phyloP scores from a whole-genome alignment of 495 filamentous ascomycete species.

The Astrocystis sublimbata region DNA sequence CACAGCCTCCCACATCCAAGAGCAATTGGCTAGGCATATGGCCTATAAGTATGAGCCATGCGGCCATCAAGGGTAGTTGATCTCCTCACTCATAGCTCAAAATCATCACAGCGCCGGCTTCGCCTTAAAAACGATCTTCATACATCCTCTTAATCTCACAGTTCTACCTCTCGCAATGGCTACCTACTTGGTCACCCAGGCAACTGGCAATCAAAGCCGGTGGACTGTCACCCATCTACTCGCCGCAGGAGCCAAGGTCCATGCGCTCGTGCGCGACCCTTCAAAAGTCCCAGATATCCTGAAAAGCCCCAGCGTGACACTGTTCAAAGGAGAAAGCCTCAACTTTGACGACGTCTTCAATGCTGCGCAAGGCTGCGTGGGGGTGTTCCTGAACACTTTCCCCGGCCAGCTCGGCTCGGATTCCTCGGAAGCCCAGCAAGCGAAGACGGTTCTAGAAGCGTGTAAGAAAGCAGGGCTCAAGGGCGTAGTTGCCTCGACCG shows the following conservation, averaged over 20 bases:
- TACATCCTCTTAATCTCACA: not conserved
- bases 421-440: constrained; percentile 38
- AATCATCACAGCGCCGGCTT: not conserved
- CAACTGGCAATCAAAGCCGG: constrained; percentile 51
- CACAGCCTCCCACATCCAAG: not conserved
- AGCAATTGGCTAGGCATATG: not conserved
- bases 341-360: constrained; percentile 39
- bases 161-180: constrained; percentile 30
- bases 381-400: constrained; percentile 42
- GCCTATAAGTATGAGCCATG: constrained; percentile 8
- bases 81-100: not conserved
- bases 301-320: constrained; percentile 35
- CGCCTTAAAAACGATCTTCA: not conserved
- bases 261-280: constrained; percentile 43
- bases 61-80: not conserved
- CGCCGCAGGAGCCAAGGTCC: constrained; percentile 34
- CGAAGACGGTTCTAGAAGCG: constrained; percentile 35
- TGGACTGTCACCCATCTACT: constrained; percentile 42
- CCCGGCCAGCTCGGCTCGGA: constrained; percentile 13
- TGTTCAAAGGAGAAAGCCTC: constrained; percentile 45
- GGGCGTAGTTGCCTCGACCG: constrained; percentile 41
- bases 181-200: constrained; percentile 45
- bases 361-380: constrained; percentile 40
- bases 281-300: constrained; percentile 29
- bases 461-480: constrained; percentile 42